Percentiles rank a stretch among this genome's conserved stretches.
phyloP scores from a whole-genome alignment of 441 rosid genomes.

The Corymbia calophylla region DNA sequence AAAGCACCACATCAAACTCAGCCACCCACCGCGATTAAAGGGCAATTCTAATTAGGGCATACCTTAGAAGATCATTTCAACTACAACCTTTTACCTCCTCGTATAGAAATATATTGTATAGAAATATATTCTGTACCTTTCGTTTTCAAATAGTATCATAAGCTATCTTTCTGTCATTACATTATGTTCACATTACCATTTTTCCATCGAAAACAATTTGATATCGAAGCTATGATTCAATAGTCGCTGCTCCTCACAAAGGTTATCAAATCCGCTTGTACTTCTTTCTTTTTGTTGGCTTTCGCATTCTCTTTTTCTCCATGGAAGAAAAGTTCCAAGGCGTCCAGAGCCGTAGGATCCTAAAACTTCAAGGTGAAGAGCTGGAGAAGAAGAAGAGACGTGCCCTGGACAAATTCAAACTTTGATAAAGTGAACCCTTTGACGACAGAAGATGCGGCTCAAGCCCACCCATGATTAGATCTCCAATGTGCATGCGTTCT shows the following conservation, averaged over 20 bases:
- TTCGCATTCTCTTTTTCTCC: not conserved
- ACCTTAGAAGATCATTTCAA: not conserved
- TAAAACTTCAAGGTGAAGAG: not conserved
- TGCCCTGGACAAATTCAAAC: not conserved
- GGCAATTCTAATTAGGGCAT: not conserved
- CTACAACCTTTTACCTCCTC: not conserved
- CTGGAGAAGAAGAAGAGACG: not conserved
- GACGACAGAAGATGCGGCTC: not conserved
- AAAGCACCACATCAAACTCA: not conserved
- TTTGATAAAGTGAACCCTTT: not conserved
- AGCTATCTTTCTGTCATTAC: not conserved
- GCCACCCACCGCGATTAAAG: not conserved
- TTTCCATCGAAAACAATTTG: not conserved
- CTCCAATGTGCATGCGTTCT: not conserved
- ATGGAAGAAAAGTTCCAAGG: not conserved
- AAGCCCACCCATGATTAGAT: not conserved
- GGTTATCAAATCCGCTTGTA: not conserved
- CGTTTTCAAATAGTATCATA: not conserved
- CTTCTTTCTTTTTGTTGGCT: not conserved
- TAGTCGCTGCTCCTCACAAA: not conserved
- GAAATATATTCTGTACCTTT: not conserved
- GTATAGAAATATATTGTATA: not conserved
- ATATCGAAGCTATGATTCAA: not conserved
- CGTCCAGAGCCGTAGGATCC: not conserved
- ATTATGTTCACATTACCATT: accelerated